Base-by-base conservation (phyloP, 2,329 filamentous ascomycete species). In the Apiospora aurea region DNA sequence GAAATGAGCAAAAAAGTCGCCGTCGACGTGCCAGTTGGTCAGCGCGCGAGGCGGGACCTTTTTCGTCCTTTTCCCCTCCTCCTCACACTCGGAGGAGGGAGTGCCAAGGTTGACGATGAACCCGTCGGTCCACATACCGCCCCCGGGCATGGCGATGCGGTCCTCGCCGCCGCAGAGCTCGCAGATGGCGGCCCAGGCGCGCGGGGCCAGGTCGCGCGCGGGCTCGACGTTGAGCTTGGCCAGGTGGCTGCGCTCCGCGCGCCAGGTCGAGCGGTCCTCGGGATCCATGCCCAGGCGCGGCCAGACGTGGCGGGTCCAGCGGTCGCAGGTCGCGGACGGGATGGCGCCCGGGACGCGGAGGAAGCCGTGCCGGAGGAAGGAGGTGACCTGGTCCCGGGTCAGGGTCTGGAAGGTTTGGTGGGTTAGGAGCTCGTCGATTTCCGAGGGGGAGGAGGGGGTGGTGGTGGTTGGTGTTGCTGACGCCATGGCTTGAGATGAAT, bases 81-180 rank as follows among this genome's bases (percentile, higher is more conserved):
- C 34, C 34, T 38, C 34, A 8, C 5, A 6, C 34, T 82, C 21
- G 47, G 47, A 71, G 80, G 82, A 80, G 4, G 81, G 76, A 0
- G 81, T 85, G 10, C 88, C 88, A 11, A 90, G 80, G 76, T 89
- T 89, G 26, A 89, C 86, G 72, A 89, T 89, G 73, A 89, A 85
- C 1, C 82, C 81, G 76, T 90, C 88, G 72, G 82, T 83, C 87
- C 87, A 89, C 4, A 77, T 79, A 0, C 82, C 81, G 24, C 80
- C 82, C 11, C 80, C 75, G 41, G 79, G 77, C 49, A 53, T 16
- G 0, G 80, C 79, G 46, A 86, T 78, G 2, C 82, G 81, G 21
- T 83, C 82, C 64, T 86, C 83, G 46, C 87, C 87, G 29, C 86
- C 87, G 11, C 87, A 79, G 0, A 89, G 81, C 71, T 86, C 82